Percentiles rank a stretch among this genome's conserved stretches.
Conservation (phyloP, 2,329 filamentous ascomycete species). For the Fusarium avenaceum region DNA sequence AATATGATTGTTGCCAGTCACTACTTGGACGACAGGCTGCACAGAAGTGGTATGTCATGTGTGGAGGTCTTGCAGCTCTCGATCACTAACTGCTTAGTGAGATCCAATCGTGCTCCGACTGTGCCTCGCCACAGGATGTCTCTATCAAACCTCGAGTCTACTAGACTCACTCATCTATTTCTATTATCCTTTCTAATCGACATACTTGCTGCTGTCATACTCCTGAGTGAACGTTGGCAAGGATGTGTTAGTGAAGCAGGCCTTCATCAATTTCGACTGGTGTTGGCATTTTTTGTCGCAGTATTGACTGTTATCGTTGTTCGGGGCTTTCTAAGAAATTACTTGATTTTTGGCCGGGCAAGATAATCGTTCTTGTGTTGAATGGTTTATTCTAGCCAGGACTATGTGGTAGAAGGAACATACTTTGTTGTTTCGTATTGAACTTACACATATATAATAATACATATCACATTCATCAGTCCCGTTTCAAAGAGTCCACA, state of each 20-base stretch:
- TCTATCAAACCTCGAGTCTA: background rate
- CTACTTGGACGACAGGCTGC: background rate
- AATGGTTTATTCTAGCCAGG: background rate
- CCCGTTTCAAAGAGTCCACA: conserved; percentile 56
- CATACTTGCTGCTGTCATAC: background rate
- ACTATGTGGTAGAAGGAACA: background rate
- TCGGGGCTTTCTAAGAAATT: background rate
- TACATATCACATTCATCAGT: background rate
- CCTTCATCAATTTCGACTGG: background rate
- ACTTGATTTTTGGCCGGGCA: background rate
- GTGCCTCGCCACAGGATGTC: background rate
- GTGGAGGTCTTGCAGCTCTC: background rate
- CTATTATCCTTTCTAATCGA: background rate
- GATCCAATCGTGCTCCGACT: background rate
- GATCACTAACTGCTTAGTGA: background rate
- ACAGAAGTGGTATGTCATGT: background rate
- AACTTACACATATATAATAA: background rate
- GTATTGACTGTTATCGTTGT: background rate
- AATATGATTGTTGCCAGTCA: background rate
- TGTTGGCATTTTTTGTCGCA: background rate
- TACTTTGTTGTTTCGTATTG: background rate
- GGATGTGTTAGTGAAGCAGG: background rate
- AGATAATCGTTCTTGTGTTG: background rate
- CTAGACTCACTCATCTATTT: too few relatives aligned
- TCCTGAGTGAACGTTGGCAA: background rate